A percentile compares a stretch with the other conserved stretches of the same genome.
These are phyloP conservation scores for Leucaena leucocephala DNA, from an alignment of 306 rosid genomes.

Conservation along the genomic window DNA sequence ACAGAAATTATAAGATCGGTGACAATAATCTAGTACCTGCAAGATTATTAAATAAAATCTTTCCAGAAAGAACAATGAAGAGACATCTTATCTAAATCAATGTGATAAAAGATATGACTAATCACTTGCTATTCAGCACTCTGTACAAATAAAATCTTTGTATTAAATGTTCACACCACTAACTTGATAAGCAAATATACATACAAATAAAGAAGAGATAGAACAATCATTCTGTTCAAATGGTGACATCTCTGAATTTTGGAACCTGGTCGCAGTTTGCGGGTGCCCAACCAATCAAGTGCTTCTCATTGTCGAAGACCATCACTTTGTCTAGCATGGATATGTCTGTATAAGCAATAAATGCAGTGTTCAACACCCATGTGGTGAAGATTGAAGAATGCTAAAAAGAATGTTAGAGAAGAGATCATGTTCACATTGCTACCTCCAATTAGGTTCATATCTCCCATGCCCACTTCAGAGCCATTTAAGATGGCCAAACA, in stretches of 20 bases:
- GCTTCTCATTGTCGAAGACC: slow-evolving; percentile 79
- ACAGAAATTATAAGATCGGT: not conserved
- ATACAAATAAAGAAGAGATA: slow-evolving; percentile 10
- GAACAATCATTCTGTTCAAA: slow-evolving; percentile 37
- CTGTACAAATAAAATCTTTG: not conserved
- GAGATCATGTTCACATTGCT: slow-evolving; percentile 28
- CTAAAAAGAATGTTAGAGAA: not conserved
- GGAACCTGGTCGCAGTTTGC: slow-evolving; percentile 68
- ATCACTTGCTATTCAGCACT: not conserved
- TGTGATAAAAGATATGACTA: not conserved
- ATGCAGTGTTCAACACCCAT: slow-evolving; percentile 3
- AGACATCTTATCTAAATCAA: not conserved
- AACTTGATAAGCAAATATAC: slow-evolving; percentile 7
- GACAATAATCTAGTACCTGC: not conserved
- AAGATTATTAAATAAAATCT: not conserved
- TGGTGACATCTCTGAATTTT: slow-evolving; percentile 48
- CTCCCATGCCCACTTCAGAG: slow-evolving; percentile 65
- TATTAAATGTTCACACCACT: not conserved
- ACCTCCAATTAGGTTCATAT: slow-evolving; percentile 80
- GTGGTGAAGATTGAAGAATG: not conserved
- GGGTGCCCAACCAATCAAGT: slow-evolving; percentile 76
- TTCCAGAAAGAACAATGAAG: not conserved
- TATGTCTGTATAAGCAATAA: slow-evolving; percentile 48
- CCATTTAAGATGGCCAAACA: slow-evolving; percentile 94
- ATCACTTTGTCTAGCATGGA: slow-evolving; percentile 88